phyloP scores from a whole-genome alignment of 1,284 basidiomycete species.

The Cutaneotrichosporon cutaneum region DNA sequence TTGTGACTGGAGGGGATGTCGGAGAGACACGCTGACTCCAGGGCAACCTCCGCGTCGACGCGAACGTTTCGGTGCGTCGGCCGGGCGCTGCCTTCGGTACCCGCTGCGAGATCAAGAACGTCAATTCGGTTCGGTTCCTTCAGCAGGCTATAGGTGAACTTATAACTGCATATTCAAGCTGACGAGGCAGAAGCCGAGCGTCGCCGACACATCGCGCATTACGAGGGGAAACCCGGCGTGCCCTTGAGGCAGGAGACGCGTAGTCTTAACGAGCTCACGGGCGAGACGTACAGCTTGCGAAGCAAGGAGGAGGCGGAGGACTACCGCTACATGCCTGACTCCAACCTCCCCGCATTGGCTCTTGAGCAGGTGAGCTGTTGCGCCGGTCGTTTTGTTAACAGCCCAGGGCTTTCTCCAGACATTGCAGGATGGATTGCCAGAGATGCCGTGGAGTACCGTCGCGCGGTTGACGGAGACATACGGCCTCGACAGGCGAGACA shows the following conservation, averaged over 20 bases:
- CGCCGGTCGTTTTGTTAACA: background rate
- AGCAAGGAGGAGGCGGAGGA: constrained; percentile 93
- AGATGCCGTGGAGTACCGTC: constrained; percentile 70
- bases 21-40: constrained; percentile 41
- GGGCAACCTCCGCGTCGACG: constrained; percentile 92
- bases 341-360: constrained; percentile 77
- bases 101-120: constrained; percentile 95
- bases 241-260: constrained; percentile 75
- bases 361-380: constrained; percentile 55
- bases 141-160: constrained; percentile 77
- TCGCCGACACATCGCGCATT: constrained; percentile 45
- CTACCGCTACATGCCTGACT: constrained; percentile 98
- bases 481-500: constrained; percentile 65
- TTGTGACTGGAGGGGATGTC: no score
- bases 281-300: constrained; percentile 76
- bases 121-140: constrained; percentile 88
- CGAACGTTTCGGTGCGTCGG: constrained; percentile 86
- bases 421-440: constrained; percentile 66
- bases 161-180: background rate
- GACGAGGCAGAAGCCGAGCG: constrained; percentile 60
- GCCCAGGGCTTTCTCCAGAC: constrained; percentile 62
- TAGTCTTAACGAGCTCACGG: constrained; percentile 79
- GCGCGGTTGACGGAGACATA: constrained; percentile 60
- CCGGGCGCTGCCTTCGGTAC: constrained; percentile 68
- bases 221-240: constrained; percentile 25